phyloP scores from a whole-genome alignment of 768 basidiomycete species.

The Fomitopsis serialis region DNA sequence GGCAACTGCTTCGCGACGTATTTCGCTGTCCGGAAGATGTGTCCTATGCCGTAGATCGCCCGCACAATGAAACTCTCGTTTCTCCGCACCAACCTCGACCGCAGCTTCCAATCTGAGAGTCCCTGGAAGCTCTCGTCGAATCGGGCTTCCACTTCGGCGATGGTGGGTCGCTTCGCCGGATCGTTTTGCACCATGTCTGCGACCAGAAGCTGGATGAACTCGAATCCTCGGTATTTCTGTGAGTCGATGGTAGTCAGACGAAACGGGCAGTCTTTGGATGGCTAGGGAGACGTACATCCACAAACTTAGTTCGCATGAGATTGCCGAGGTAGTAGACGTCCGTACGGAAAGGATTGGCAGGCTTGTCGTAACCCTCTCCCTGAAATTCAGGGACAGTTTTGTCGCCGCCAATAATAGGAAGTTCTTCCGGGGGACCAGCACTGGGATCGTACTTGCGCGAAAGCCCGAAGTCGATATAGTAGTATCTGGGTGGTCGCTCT shows the following conservation, averaged over 20 bases:
- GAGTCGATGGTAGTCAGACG: not conserved
- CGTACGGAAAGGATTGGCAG: conserved; percentile 12
- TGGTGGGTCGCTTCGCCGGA: conserved; percentile 28
- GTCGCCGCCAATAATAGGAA: conserved; percentile 10
- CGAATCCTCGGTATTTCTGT: conserved; percentile 20
- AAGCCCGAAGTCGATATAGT: conserved; percentile 23
- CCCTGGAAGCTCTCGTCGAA: conserved; percentile 9
- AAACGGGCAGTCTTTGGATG: not conserved
- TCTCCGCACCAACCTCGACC: conserved; percentile 6
- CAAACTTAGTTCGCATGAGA: conserved; percentile 10
- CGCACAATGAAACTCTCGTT: not conserved
- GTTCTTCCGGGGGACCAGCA: conserved; percentile 5
- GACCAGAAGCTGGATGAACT: conserved; percentile 25
- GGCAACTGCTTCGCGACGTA: conserved; percentile 6
- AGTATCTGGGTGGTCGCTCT: conserved; percentile 13
- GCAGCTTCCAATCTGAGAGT: conserved; percentile 8
- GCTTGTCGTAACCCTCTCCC: not conserved
- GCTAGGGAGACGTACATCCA: not conserved
- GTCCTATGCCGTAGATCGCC: not conserved
- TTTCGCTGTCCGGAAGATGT: conserved; percentile 2
- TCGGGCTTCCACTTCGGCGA: not conserved
- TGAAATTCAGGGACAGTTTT: conserved; percentile 16
- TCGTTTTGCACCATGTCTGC: conserved; percentile 76
- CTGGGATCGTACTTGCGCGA: conserved; percentile 14
- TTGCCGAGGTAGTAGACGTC: conserved; percentile 17